Conservation (phyloP, 1,284 basidiomycete genomes). For the Sporisorium sorghi region DNA sequence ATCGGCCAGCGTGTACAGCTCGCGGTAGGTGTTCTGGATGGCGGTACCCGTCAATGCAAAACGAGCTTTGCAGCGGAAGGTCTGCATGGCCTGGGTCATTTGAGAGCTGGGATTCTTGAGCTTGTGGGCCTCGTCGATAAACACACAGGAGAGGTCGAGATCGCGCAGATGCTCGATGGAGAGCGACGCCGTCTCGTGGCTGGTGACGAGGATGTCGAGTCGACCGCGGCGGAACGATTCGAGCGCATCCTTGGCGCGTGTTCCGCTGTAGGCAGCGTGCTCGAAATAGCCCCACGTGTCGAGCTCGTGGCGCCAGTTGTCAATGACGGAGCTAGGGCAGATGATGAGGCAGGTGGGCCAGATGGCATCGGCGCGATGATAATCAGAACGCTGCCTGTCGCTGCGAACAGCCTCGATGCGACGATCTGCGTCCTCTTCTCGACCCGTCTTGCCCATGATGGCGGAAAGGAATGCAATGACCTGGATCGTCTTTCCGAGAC, state of each 20-base stretch:
- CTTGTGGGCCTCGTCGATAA: conserved; percentile 85
- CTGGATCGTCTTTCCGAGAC: conserved; percentile 80
- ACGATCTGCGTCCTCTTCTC: conserved; percentile 75
- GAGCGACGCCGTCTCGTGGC: conserved; percentile 32
- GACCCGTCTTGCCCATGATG: conserved; percentile 82
- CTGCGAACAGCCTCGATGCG: conserved; percentile 71
- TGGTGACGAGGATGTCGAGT: conserved; percentile 73
- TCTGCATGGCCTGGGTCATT: conserved; percentile 76
- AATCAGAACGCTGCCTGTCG: conserved; percentile 22
- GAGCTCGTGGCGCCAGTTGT: conserved; percentile 85
- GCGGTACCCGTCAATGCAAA: conserved; percentile 84
- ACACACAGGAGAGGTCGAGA: conserved; percentile 71
- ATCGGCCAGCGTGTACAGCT: conserved; percentile 77
- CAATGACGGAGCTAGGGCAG: conserved; percentile 80
- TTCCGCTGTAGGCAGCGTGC: conserved; percentile 34
- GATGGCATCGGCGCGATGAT: conserved; percentile 38
- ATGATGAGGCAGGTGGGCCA: conserved; percentile 82
- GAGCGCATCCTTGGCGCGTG: conserved; percentile 24
- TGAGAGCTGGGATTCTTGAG: conserved; percentile 79
- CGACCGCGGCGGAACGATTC: conserved; percentile 76
- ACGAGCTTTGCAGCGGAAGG: conserved; percentile 75
- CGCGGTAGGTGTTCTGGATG: conserved; percentile 85
- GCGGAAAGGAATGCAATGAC: conserved; percentile 86
- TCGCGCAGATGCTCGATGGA: conserved; percentile 81
- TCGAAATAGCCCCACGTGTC: conserved; percentile 73